Evolutionary conservation across 1,284 basidiomycete genomes (phyloP).

Genomic region (Papiliotrema nemorosa): DNA sequence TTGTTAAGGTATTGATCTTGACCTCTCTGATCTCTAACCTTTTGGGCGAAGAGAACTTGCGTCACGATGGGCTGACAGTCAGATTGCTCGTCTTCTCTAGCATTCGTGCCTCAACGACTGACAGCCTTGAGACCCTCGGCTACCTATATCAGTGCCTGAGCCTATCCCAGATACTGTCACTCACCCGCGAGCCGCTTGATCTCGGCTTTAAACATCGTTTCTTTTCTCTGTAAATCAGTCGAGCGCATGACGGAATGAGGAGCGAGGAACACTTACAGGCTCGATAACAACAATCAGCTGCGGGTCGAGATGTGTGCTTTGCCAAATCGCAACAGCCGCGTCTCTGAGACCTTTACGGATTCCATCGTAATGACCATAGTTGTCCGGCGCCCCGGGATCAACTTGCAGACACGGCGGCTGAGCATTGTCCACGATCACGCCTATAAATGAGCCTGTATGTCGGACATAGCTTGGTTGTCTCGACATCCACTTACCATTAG

Average conservation of each 20-base stretch:
- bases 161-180: background rate
- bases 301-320: conserved; percentile 31
- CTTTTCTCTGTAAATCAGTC: conserved; percentile 25
- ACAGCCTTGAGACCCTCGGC: conserved; percentile 13
- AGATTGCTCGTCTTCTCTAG: no score
- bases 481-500: no score
- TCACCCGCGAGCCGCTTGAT: conserved; percentile 47
- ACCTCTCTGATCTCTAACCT: conserved; percentile 42
- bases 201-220: conserved; percentile 45
- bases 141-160: background rate
- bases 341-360: conserved; percentile 23
- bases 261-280: conserved; percentile 26
- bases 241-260: background rate
- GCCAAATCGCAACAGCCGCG: conserved; percentile 28
- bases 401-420: no score
- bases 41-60: conserved; percentile 46
- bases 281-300: conserved; percentile 46
- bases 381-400: no score
- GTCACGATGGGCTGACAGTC: conserved; percentile 36
- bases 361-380: conserved; percentile 8
- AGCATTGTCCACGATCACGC: no score
- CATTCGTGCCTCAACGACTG: no score
- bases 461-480: no score
- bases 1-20: conserved; percentile 49
- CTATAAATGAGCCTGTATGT: no score